Evolutionary conservation across 345 rosid genomes (phyloP).

Genomic region (Diplotaxis tenuifolia): DNA sequence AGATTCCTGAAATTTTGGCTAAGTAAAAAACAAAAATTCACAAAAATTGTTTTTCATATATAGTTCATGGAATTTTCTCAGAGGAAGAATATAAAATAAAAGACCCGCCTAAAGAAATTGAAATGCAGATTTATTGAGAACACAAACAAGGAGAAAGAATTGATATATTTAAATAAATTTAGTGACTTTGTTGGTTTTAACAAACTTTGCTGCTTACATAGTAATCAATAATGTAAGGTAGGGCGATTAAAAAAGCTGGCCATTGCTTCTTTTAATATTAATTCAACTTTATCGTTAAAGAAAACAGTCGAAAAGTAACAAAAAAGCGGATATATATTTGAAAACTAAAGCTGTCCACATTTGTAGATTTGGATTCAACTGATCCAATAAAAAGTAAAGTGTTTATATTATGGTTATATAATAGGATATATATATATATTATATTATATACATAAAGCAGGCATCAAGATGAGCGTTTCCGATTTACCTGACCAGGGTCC

Average conservation of each 20-base stretch:
- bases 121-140: slow-evolving; percentile 19
- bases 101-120: slow-evolving; percentile 30
- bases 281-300: slow-evolving; percentile 34
- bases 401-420: slow-evolving; percentile 7
- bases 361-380: slow-evolving; percentile 32
- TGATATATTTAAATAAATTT: background rate
- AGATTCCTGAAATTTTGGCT: background rate
- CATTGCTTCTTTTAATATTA: slow-evolving; percentile 38
- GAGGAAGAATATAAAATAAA: slow-evolving; percentile 12
- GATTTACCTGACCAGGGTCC: slow-evolving; percentile 81
- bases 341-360: slow-evolving; percentile 34
- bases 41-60: background rate
- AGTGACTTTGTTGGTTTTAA: slow-evolving; percentile 31
- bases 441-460: background rate
- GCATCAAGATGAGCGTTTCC: background rate
- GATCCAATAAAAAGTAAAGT: slow-evolving; percentile 51
- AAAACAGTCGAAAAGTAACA: slow-evolving; percentile 3
- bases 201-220: slow-evolving; percentile 24
- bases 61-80: background rate
- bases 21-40: background rate
- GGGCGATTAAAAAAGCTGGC: slow-evolving; percentile 42
- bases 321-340: slow-evolving; percentile 13
- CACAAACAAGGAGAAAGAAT: background rate
- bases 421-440: too few species aligned
- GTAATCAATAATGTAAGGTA: slow-evolving; percentile 18